These are phyloP conservation scores for Leishmania martiniquensis DNA, from an alignment of 208 protist species.

Conservation along the genomic window DNA sequence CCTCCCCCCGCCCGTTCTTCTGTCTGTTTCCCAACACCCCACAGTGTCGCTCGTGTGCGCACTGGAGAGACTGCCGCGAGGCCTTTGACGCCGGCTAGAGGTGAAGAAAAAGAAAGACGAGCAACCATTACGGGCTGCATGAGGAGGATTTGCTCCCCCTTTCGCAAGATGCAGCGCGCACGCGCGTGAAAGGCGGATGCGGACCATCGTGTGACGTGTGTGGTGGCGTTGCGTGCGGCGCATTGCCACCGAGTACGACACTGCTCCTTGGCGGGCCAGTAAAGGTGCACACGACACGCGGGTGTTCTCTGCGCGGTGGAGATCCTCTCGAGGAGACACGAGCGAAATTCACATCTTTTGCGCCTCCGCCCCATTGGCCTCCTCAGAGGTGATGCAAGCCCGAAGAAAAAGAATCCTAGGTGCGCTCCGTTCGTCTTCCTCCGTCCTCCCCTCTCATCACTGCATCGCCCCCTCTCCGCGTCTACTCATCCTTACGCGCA, in stretches of 20 bases:
- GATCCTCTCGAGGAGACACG: neutral
- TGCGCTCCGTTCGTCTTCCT: neutral
- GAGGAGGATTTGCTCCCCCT: neutral
- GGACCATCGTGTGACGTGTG: neutral
- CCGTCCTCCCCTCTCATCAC: neutral
- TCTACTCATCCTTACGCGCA: neutral
- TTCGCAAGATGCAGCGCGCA: neutral
- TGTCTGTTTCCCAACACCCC: neutral
- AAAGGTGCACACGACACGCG: neutral
- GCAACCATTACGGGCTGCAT: neutral
- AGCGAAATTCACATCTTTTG: no score
- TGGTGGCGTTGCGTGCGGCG: neutral
- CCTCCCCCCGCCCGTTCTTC: constrained; percentile 2
- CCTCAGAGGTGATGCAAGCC: neutral
- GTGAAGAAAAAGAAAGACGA: neutral
- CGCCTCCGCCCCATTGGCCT: no score
- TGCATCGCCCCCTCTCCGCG: neutral
- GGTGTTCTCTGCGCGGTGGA: neutral
- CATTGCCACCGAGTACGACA: neutral
- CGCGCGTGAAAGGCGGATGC: neutral
- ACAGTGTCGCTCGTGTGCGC: neutral
- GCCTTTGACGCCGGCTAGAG: neutral
- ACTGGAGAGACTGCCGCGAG: neutral
- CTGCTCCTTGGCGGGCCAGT: neutral
- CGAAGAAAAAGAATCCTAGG: neutral